phyloP scores from a whole-genome alignment of 176 grass and related monocot species.

The Puya raimondii region DNA sequence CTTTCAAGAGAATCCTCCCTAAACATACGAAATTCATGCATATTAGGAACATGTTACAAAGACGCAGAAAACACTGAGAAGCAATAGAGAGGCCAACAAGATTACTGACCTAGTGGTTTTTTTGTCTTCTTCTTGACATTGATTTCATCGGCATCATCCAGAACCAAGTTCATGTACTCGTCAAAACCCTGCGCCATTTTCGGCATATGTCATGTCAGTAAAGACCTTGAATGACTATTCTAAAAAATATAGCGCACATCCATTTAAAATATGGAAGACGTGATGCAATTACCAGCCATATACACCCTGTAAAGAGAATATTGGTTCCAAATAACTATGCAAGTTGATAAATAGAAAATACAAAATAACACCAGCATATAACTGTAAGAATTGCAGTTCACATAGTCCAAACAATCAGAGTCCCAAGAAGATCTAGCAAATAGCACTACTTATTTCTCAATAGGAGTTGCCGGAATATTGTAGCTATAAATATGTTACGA shows the following conservation, averaged over 20 bases:
- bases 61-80: not conserved
- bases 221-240: not conserved
- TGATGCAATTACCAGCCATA: not conserved
- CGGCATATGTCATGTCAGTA: not conserved
- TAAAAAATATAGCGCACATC: not conserved
- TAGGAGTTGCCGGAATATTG: too few relatives aligned
- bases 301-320: too few relatives aligned
- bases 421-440: too few relatives aligned
- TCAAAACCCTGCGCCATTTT: slow-evolving; percentile 65
- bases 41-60: not conserved
- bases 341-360: too few relatives aligned
- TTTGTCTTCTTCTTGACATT: slow-evolving; percentile 79
- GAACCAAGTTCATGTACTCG: slow-evolving; percentile 98
- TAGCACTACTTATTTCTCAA: too few relatives aligned
- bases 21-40: slow-evolving; percentile 17
- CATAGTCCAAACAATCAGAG: too few relatives aligned
- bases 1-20: slow-evolving; percentile 94
- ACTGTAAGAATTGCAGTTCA: too few relatives aligned
- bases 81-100: not conserved
- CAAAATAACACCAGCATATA: too few relatives aligned
- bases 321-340: too few relatives aligned
- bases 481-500: too few relatives aligned
- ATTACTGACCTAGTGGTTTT: slow-evolving; percentile 57
- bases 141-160: slow-evolving; percentile 89
- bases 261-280: not conserved